Evolutionary conservation across 202 grass and related monocot species (phyloP).

Genomic region (Panicum hallii): DNA sequence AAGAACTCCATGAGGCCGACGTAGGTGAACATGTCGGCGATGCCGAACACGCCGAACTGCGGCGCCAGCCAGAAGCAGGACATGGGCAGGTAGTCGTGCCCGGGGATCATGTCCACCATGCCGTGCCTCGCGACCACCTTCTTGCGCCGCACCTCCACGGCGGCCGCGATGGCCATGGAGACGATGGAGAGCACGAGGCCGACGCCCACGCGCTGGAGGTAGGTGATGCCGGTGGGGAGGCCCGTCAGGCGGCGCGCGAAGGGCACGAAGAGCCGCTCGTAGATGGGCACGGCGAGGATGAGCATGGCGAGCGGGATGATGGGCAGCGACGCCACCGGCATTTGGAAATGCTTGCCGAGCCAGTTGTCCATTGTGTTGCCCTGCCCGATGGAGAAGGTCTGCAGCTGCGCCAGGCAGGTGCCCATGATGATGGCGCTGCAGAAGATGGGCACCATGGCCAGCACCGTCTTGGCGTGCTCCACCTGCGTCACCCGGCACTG

Average conservation of each 20-base stretch:
- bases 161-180: constrained; percentile 66
- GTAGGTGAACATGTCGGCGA: constrained; percentile 78
- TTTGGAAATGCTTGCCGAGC: constrained; percentile 5
- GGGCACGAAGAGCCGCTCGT: constrained; percentile 74
- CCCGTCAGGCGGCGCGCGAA: constrained; percentile 61
- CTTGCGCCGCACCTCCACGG: constrained; percentile 62
- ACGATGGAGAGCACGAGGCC: constrained; percentile 67
- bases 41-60: constrained; percentile 66
- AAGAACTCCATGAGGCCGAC: constrained; percentile 80
- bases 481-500: constrained; percentile 69
- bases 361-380: constrained; percentile 55
- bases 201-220: constrained; percentile 71
- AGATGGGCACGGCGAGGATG: constrained; percentile 62
- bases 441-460: constrained; percentile 77
- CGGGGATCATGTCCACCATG: constrained; percentile 22
- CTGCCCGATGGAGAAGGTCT: constrained; percentile 83
- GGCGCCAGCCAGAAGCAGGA: constrained; percentile 63
- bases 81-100: constrained; percentile 7
- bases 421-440: constrained; percentile 71
- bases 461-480: constrained; percentile 71
- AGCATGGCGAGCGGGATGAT: constrained; percentile 69
- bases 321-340: constrained; percentile 57
- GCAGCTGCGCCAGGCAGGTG: constrained; percentile 69
- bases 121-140: constrained; percentile 22
- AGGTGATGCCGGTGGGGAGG: constrained; percentile 57